These are phyloP conservation scores for Durotheca rogersii DNA, from an alignment of 495 filamentous ascomycete species.

Conservation along the genomic window DNA sequence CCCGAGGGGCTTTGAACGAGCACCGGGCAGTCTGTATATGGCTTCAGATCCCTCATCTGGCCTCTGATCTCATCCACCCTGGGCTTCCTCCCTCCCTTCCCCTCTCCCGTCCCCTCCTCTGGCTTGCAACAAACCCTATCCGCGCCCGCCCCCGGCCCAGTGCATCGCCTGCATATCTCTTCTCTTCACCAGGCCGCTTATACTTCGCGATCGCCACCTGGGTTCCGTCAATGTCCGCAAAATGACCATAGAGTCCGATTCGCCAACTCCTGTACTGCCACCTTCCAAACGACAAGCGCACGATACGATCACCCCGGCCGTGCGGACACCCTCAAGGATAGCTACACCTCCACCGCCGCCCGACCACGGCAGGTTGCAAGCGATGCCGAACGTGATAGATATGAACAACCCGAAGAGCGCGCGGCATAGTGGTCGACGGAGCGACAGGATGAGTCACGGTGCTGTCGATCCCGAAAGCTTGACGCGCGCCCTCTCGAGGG, in stretches of 20 bases:
- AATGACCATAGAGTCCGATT: constrained; percentile 44
- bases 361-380: constrained; percentile 38
- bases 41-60: constrained; percentile 2
- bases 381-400: constrained; percentile 35
- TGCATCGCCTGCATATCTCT: neutral
- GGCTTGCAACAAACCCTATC: neutral
- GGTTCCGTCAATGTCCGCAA: neutral
- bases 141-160: neutral
- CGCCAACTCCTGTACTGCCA: constrained; percentile 29
- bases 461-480: constrained; percentile 39
- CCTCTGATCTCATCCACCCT: neutral
- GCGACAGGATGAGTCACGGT: constrained; percentile 29
- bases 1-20: constrained; percentile 11
- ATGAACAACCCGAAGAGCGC: constrained; percentile 27
- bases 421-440: constrained; percentile 33
- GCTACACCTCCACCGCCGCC: constrained; percentile 43
- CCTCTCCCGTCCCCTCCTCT: neutral
- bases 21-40: constrained; percentile 2
- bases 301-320: constrained; percentile 35
- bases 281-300: constrained; percentile 40
- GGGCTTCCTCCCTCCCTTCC: neutral
- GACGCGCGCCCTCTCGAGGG: constrained; percentile 36
- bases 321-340: constrained; percentile 38
- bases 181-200: neutral
- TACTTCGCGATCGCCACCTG: neutral